Percentiles rank a stretch among this genome's conserved stretches.
Evolutionary conservation across 805 yeast genomes (phyloP).

Genomic region (Wickerhamomyces mucosus): DNA sequence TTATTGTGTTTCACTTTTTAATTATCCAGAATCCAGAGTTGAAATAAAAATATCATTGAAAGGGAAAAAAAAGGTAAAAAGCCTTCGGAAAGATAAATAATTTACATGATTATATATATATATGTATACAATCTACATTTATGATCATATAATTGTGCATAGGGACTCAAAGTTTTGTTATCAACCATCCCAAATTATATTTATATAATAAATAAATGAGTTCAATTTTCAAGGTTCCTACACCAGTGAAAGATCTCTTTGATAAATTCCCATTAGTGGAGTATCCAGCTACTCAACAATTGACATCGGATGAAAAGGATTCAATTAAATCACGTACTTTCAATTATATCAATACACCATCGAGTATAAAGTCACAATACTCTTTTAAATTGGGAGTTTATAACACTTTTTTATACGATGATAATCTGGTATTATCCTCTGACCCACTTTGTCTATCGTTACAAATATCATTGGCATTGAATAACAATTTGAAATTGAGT

Average conservation of each 20-base stretch:
- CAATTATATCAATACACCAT: conserved; percentile 10
- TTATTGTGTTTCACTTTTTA: no score
- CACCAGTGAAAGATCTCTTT: conserved; percentile 33
- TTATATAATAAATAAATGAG: neutral
- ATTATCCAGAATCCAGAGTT: no score
- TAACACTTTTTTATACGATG: conserved; percentile 28
- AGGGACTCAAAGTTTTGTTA: neutral
- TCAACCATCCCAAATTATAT: neutral
- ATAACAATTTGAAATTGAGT: conserved; percentile 36
- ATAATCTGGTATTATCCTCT: conserved; percentile 30
- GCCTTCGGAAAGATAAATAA: neutral
- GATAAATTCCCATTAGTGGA: conserved; percentile 41
- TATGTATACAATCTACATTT: neutral
- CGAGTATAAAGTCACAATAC: conserved; percentile 9
- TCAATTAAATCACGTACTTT: conserved; percentile 18
- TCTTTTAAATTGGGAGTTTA: conserved; percentile 46
- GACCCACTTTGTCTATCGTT: conserved; percentile 50
- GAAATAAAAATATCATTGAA: no score
- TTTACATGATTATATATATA: neutral
- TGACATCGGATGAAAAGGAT: conserved; percentile 19
- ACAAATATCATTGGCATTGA: conserved; percentile 36
- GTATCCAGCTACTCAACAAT: conserved; percentile 28
- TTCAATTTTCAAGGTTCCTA: conserved; percentile 24
- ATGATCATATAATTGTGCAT: neutral
- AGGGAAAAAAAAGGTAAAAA: neutral